Evolutionary conservation across 352 stramenopile genomes (phyloP).

Genomic region (Globisporangium nagaii): DNA sequence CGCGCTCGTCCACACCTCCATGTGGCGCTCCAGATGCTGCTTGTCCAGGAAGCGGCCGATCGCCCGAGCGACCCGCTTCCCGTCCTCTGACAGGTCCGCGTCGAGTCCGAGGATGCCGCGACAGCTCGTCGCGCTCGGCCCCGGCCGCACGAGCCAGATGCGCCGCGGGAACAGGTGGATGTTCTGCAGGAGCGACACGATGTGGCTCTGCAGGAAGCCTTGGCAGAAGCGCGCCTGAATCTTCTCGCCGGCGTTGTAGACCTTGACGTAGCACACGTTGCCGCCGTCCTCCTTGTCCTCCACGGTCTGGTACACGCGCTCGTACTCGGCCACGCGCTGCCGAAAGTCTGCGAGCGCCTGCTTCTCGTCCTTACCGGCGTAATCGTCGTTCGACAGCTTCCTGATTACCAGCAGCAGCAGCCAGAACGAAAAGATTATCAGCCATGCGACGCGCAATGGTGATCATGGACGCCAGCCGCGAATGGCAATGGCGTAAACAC

Average conservation of each 20-base stretch:
- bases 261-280: conserved; percentile 89
- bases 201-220: conserved; percentile 83
- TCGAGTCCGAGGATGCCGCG: conserved; percentile 78
- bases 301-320: conserved; percentile 91
- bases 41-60: conserved; percentile 85
- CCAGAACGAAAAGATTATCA: neutral
- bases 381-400: conserved; percentile 88
- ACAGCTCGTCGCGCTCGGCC: conserved; percentile 71
- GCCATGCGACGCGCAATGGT: neutral
- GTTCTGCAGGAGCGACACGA: conserved; percentile 87
- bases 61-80: conserved; percentile 66
- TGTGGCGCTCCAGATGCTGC: conserved; percentile 62
- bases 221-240: conserved; percentile 86
- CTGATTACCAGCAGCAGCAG: conserved; percentile 15
- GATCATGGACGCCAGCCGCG: neutral
- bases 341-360: conserved; percentile 87
- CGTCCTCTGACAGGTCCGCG: conserved; percentile 77
- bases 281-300: conserved; percentile 79
- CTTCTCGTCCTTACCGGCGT: conserved; percentile 76
- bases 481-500: too few relatives aligned
- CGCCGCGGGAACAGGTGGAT: conserved; percentile 88
- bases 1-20: conserved; percentile 74
- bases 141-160: conserved; percentile 88
- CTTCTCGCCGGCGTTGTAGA: conserved; percentile 91
- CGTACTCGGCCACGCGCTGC: conserved; percentile 88